A percentile compares a stretch with the other conserved stretches of the same genome.
Conservation (phyloP, 768 basidiomycete species). For the Polyporus arcularius region DNA sequence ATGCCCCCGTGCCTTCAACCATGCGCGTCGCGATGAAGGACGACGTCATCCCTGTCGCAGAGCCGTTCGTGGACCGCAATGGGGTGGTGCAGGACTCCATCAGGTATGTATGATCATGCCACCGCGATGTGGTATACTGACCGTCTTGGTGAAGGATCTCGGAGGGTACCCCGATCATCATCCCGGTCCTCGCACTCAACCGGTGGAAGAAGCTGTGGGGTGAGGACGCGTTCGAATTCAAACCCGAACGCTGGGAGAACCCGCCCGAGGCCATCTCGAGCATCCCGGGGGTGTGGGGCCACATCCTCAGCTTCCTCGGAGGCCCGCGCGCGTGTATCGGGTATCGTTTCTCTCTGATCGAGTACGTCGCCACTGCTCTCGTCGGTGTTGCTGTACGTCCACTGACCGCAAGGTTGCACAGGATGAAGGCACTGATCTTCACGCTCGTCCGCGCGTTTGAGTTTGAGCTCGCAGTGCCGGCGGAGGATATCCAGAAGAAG, state of each 20-base stretch:
- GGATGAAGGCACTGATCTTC: conserved; percentile 38
- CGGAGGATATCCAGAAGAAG: conserved; percentile 23
- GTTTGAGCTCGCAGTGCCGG: conserved; percentile 32
- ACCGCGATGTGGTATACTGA: not conserved
- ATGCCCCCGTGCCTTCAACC: conserved; percentile 51
- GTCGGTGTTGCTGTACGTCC: conserved; percentile 47
- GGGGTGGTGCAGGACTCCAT: conserved; percentile 23
- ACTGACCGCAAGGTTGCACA: conserved; percentile 53
- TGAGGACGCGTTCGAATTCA: conserved; percentile 58
- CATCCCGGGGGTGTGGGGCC: conserved; percentile 63
- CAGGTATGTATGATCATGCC: conserved; percentile 43
- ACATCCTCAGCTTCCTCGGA: conserved; percentile 62
- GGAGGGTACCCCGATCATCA: conserved; percentile 35
- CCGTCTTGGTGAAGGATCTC: conserved; percentile 15
- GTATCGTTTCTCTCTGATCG: conserved; percentile 62
- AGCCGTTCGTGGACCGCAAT: conserved; percentile 29
- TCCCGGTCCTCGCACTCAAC: conserved; percentile 59
- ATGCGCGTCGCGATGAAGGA: conserved; percentile 47
- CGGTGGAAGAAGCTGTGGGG: conserved; percentile 59
- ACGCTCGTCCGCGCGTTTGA: conserved; percentile 33
- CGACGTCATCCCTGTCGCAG: conserved; percentile 54
- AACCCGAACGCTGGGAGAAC: conserved; percentile 62
- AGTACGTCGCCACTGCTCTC: conserved; percentile 42
- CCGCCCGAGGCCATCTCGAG: conserved; percentile 43
- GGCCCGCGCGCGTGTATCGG: conserved; percentile 70